A percentile compares a stretch with the other conserved stretches of the same genome.
Evolutionary conservation across 2,329 filamentous ascomycete species (phyloP).

Genomic region (Acrocalymma vagum): DNA sequence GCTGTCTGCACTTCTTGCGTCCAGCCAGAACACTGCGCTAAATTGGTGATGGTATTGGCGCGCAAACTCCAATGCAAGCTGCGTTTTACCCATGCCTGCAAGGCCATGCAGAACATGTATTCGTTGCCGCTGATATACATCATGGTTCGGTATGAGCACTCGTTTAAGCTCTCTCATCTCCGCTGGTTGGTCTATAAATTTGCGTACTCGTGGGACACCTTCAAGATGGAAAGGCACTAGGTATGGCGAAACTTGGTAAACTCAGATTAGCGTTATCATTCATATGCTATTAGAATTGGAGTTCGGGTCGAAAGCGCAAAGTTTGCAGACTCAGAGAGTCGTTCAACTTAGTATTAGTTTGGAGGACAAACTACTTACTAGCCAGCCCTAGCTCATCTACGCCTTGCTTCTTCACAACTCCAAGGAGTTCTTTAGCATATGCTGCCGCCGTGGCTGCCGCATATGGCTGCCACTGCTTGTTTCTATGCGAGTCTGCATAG

Average conservation of each 20-base stretch:
- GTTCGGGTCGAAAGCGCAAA: no score
- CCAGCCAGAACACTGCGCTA: constrained; percentile 31
- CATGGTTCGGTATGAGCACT: constrained; percentile 15
- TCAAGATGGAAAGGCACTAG: constrained; percentile 24
- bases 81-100: constrained; percentile 36
- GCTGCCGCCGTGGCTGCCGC: constrained; percentile 25
- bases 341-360: no score
- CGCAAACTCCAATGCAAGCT: constrained; percentile 33
- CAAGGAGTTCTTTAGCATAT: constrained; percentile 22
- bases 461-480: constrained; percentile 22
- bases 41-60: constrained; percentile 24
- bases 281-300: no score
- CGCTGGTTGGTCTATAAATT: constrained; percentile 25
- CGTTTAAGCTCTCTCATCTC: constrained; percentile 26
- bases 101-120: constrained; percentile 25
- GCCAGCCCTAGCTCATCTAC: constrained; percentile 4
- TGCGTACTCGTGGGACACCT: constrained; percentile 20
- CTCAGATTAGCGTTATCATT: no score
- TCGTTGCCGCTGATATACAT: constrained; percentile 17
- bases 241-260: no score
- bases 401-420: constrained; percentile 1
- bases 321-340: no score
- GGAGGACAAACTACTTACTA: no score
- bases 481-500: constrained; percentile 24
- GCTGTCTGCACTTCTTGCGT: constrained; percentile 24